Base-by-base conservation (phyloP, 495 filamentous ascomycete genomes). In the Trypethelium eluteriae region DNA sequence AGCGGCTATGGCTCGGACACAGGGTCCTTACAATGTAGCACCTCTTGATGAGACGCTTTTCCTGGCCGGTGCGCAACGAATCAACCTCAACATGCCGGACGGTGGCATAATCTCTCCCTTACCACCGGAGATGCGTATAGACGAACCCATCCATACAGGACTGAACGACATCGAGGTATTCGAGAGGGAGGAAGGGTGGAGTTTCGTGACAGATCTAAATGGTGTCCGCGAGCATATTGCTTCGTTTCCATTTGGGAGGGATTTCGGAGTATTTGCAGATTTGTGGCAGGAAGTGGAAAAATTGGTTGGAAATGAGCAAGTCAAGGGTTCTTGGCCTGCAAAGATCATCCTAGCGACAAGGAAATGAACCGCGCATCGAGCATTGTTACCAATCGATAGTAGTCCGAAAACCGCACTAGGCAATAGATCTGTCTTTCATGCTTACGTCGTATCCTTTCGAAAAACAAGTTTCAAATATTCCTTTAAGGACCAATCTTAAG, bases 171-270 rank as follows among this genome's bases (percentile, higher is more conserved):
- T 65, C 14, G 61, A 49, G 38, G 47, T 41, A 9, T 65, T 69
- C 44, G 63, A 70, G 62, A 39, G 38, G 12, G 69, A 70, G n/a
- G 67, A 66, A 10, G 69, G 62, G n/a, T 69, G 69, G 69, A 11
- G 34, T 16, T 69, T 70, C 53, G 46, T 11, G 34, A 66, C 39
- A 44, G 68, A 70, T 56, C 25, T 69, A 49, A 39, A 65, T 9
- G 61, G 61, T n/a, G 2, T 70, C 34, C 2, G 47, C 3, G 67
- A 69, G 67, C 62, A 69, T 62, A 38, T 70, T 25, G 41, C 11
- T 0, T 50, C 69, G 7, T 70, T 69, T 47, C 68, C 69, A 10
- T 63, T 35, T 11, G 34, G 12, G 12, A 34, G 38, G 62, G 34
- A 18, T 39, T 44, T 14, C 14, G 32, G 5, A 38, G 62, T 18